phyloP scores from a whole-genome alignment of 2,329 filamentous ascomycete species.

The Neoascochyta sp. region DNA sequence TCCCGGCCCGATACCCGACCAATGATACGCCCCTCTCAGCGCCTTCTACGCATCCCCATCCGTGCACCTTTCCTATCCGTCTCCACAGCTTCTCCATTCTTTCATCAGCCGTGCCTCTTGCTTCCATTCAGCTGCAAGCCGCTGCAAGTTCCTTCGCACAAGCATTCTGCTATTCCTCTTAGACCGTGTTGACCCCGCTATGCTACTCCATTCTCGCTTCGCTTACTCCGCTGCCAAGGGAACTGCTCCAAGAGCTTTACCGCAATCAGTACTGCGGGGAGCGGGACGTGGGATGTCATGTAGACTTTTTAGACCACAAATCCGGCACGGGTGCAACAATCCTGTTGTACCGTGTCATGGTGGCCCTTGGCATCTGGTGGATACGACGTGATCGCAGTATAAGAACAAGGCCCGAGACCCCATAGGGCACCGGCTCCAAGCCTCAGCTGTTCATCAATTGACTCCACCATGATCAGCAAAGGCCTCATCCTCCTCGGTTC shows the following conservation, averaged over 20 bases:
- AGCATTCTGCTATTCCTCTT: conserved; percentile 4
- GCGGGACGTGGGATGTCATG: conserved; percentile 13
- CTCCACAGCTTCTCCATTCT: conserved; percentile 10
- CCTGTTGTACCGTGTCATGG: conserved; percentile 5
- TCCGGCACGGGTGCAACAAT: too few species aligned
- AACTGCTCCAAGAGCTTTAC: conserved; percentile 4
- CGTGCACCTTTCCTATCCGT: conserved; percentile 1
- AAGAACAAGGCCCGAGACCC: background rate
- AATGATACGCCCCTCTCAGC: too few species aligned
- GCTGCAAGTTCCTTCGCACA: conserved; percentile 9
- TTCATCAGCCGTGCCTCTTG: conserved; percentile 2
- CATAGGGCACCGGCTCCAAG: background rate
- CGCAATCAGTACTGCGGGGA: conserved; percentile 20
- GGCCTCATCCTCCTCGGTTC: conserved; percentile 20
- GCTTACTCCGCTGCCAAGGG: conserved; percentile 15
- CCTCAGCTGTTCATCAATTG: conserved; percentile 4
- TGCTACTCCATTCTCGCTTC: conserved; percentile 7
- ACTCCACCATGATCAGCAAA: conserved; percentile 22
- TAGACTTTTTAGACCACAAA: conserved; percentile 7
- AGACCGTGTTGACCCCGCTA: conserved; percentile 8
- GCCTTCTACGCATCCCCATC: conserved; percentile 6
- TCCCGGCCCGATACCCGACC: too few species aligned
- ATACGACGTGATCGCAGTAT: background rate
- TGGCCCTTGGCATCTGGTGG: conserved; percentile 4
- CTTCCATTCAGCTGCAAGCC: conserved; percentile 5